Conservation (phyloP, 192 early-diverging fungal genomes). For the Gaertneriomyces semiglobifer region DNA sequence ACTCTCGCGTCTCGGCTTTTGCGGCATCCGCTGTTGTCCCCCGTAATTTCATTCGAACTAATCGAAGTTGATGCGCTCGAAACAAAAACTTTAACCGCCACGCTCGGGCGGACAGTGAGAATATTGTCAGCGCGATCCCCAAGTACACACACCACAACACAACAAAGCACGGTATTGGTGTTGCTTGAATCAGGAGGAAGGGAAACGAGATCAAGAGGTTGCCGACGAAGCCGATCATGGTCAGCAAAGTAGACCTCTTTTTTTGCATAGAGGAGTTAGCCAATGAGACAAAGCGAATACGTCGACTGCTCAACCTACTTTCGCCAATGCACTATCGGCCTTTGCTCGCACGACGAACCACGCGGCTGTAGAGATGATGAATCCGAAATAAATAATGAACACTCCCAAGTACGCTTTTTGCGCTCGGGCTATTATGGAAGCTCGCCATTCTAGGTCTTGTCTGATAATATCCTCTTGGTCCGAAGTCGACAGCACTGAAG, state of each 20-base stretch:
- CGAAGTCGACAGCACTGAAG: no score
- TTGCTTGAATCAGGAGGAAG: conserved; percentile 20
- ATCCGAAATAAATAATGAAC: conserved; percentile 16
- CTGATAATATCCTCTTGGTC: no score
- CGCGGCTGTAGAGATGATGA: conserved; percentile 14
- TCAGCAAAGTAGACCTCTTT: conserved; percentile 28
- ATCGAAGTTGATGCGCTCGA: conserved; percentile 22
- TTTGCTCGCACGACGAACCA: conserved; percentile 21
- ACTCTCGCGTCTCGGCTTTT: conserved; percentile 1
- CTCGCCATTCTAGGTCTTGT: conserved; percentile 17
- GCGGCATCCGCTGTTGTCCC: neutral
- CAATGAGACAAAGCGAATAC: neutral
- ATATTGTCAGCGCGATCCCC: conserved; percentile 24
- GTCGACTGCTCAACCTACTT: neutral
- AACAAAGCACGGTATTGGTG: conserved; percentile 20
- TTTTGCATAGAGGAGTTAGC: neutral
- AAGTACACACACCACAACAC: conserved; percentile 17
- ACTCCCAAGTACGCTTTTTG: conserved; percentile 17
- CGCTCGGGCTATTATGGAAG: neutral
- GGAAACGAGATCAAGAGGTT: conserved; percentile 23
- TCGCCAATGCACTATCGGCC: conserved; percentile 17
- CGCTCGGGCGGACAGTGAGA: conserved; percentile 27
- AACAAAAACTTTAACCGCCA: conserved; percentile 24
- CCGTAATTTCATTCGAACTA: conserved; percentile 13
- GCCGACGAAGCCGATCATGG: conserved; percentile 21